Percentiles rank a stretch among this genome's conserved stretches.
These are phyloP conservation scores for Kwoniella bestiolae DNA, from an alignment of 768 basidiomycete genomes.

Conservation along the genomic window DNA sequence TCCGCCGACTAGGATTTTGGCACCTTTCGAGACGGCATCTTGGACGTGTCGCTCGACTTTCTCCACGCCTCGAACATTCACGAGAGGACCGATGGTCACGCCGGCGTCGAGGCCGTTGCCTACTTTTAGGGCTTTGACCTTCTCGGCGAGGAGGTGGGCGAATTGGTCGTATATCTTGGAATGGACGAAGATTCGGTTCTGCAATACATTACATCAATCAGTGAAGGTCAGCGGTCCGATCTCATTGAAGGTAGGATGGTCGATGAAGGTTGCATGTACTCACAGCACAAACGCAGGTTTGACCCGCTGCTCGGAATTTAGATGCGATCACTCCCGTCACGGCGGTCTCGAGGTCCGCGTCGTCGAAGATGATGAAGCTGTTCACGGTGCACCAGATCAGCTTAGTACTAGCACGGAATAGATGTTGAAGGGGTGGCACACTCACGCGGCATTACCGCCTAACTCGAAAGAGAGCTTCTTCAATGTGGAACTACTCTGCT, in stretches of 20 bases:
- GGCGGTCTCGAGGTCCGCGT: slow-evolving; percentile 80
- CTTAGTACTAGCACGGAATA: no score
- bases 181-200: slow-evolving; percentile 89
- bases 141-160: slow-evolving; percentile 71
- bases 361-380: slow-evolving; percentile 87
- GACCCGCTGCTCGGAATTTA: slow-evolving; percentile 64
- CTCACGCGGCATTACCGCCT: slow-evolving; percentile 70
- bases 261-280: neutral
- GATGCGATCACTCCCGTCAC: slow-evolving; percentile 93
- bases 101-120: slow-evolving; percentile 23
- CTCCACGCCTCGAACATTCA: slow-evolving; percentile 22
- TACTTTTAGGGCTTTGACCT: slow-evolving; percentile 17
- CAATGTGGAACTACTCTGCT: slow-evolving; percentile 66
- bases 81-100: slow-evolving; percentile 16
- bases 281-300: slow-evolving; percentile 26
- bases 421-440: slow-evolving; percentile 59
- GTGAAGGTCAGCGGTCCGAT: slow-evolving; percentile 1
- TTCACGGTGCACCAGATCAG: no score
- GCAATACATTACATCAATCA: no score
- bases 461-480: slow-evolving; percentile 88
- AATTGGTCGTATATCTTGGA: slow-evolving; percentile 73
- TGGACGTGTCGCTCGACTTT: slow-evolving; percentile 16
- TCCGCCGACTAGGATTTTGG: slow-evolving; percentile 18
- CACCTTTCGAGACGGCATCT: slow-evolving; percentile 20
- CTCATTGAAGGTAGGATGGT: neutral